Evolutionary conservation across 352 stramenopile species (phyloP).

Genomic region (Globisporangium perplexum): DNA sequence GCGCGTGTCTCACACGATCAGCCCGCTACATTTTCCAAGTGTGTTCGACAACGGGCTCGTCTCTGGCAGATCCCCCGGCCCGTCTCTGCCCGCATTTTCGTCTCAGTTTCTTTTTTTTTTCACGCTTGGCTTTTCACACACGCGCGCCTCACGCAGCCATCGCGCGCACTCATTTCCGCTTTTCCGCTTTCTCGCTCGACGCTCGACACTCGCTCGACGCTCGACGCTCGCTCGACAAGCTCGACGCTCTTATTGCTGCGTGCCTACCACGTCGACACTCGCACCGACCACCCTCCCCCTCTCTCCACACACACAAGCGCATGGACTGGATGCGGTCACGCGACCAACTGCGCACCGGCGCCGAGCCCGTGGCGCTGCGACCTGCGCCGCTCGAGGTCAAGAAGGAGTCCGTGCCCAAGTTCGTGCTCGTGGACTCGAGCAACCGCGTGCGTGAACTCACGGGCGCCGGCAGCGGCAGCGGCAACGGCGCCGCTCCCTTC

Average conservation of each 20-base stretch:
- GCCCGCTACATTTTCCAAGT: too few species aligned
- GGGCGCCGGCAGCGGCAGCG: too few species aligned
- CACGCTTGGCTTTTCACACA: not conserved
- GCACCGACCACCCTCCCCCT: not conserved
- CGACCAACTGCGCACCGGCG: constrained; percentile 31
- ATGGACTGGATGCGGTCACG: constrained; percentile 62
- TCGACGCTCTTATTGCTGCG: not conserved
- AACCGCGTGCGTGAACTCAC: constrained; percentile 71
- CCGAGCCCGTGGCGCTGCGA: constrained; percentile 13
- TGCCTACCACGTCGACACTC: not conserved
- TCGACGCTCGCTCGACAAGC: too few species aligned
- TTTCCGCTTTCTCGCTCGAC: not conserved
- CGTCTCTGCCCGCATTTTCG: not conserved
- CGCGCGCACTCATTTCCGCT: not conserved
- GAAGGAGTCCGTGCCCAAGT: constrained; percentile 33
- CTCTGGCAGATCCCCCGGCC: not conserved
- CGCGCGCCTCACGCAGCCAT: not conserved
- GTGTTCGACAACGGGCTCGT: not conserved
- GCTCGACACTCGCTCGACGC: not conserved
- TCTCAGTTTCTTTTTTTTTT: constrained; percentile 2
- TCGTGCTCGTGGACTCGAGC: constrained; percentile 65
- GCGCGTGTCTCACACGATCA: not conserved
- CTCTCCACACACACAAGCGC: not conserved
- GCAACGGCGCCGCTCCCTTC: constrained; percentile 10
- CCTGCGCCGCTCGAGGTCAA: constrained; percentile 11